Base-by-base conservation (phyloP, 1,284 basidiomycete species). In the Ceratorhiza oryzae-sativae region DNA sequence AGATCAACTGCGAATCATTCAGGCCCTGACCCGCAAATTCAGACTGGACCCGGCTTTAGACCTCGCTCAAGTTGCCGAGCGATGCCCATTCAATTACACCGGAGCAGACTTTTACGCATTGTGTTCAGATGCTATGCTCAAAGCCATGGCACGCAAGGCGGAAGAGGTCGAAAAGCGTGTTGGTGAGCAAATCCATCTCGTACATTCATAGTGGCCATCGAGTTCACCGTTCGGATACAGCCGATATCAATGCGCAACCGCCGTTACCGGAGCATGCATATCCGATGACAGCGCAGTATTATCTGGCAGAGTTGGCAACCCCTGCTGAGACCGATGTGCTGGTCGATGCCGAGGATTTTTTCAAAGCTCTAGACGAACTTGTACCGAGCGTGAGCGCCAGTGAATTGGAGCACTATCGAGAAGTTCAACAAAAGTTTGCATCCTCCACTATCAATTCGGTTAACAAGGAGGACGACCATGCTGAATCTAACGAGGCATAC, bases 31-130 rank as follows among this genome's bases (percentile, higher is more conserved):
- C 1, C 83, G 96, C 72, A 98, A 97, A 79, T 98, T 99, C 84
- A 88, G 87, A 59, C 85, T 98, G 27, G 87, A 94, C 76, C 85
- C 90, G 0, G 83, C 83, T 62, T 83, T 97, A 8, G 83, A 90
- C 76, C 85, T 99, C 15, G 79, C 81, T 36, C 77, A 79, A 6
- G 82, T 99, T 60, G 92, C 93, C 13, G 84, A 90, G 46, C 83
- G 84, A 65, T 98, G 95, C 75, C 91, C 95, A 0, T 94, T 97
- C 83, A 95, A 97, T 79, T 94, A 92, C 78, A 98, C 95, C 2
- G 95, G 97, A 30, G 97, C 97, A 41, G 97, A 99, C 80, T 95
- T 99, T 76, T 99, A 99, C 82, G 97, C 97, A 0, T 83, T 99
- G 15, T 98, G 97, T 79, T 93, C 95, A 2, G 97, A 99, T 79